Evolutionary conservation across 768 basidiomycete genomes (phyloP).

Genomic region (Piloderma croceum): DNA sequence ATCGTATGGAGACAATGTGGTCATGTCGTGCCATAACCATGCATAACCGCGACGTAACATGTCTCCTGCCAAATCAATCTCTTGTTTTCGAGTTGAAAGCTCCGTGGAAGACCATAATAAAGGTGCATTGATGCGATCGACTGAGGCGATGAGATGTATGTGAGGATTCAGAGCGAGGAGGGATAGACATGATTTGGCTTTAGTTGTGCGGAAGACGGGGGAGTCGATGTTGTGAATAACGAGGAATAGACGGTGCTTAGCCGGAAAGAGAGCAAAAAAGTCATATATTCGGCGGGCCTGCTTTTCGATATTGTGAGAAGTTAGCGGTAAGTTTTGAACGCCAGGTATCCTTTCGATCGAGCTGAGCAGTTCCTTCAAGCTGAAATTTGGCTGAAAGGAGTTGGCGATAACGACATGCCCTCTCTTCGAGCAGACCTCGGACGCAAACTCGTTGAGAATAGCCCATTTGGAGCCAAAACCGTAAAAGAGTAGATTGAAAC

Average conservation of each 20-base stretch:
- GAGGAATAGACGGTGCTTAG: conserved; percentile 56
- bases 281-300: conserved; percentile 62
- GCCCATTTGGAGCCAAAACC: conserved; percentile 85
- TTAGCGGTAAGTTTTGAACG: conserved; percentile 29
- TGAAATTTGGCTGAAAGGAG: conserved; percentile 66
- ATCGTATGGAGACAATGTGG: conserved; percentile 80
- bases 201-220: conserved; percentile 56
- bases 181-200: conserved; percentile 61
- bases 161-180: conserved; percentile 66
- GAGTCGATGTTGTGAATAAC: conserved; percentile 89
- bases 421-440: conserved; percentile 41
- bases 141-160: conserved; percentile 78
- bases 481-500: conserved; percentile 85
- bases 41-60: conserved; percentile 46
- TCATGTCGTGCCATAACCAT: conserved; percentile 88
- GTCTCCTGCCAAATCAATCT: conserved; percentile 7
- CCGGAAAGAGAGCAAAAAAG: conserved; percentile 45
- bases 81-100: conserved; percentile 46
- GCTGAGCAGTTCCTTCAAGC: conserved; percentile 61
- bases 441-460: conserved; percentile 72
- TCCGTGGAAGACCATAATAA: conserved; percentile 80
- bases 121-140: conserved; percentile 83
- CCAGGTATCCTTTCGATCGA: conserved; percentile 45
- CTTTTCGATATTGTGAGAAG: conserved; percentile 45
- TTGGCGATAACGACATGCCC: conserved; percentile 79